Evolutionary conservation across 176 grass and related monocot genomes (phyloP), one percentile per base, ranked within the genome.

Genomic region (Elaeis guineensis): DNA sequence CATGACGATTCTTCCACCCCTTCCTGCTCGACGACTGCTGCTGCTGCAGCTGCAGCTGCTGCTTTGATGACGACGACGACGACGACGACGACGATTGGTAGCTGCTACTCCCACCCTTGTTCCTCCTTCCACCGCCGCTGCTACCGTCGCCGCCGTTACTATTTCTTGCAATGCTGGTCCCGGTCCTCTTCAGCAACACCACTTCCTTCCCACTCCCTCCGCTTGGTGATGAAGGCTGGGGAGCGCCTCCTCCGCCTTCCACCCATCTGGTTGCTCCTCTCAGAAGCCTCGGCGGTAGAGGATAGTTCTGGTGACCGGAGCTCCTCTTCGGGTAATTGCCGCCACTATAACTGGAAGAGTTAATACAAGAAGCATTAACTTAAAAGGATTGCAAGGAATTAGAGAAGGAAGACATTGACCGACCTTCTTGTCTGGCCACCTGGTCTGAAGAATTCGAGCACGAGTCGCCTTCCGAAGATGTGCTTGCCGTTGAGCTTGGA

Each of bases 401-500:
- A 12, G 35, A 44, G 35, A 44, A 44, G 1, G 2, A 44, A 44
- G 35, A 12, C 11, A 44, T 0, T 1, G 11, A 44, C 9, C 35
- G 35, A 95, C 84, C 87, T 88, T 59, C 75, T 72, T 6, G 49
- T 79, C 17, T 71, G 61, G 29, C 59, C 52, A 0, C 69, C 71
- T 0, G 84, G 71, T 28, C 82, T 78, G 25, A 85, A 82, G 81
- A 76, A 93, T 74, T 92, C 84, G 67, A 98, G 55, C 50, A 79
- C 44, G 62, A 89, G 57, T 23, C 81, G 88, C 49, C 79, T 76
- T 25, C 88, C 94, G 61, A 92, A 82, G 66, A 89, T 59, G 52
- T 89, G 81, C 66, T 75, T 78, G 48, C 88, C 84, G 54, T 89
- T 89, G 61, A 98, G 94, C 73, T 89, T 78, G 1, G 64, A 44